Conservation (phyloP, 2,329 filamentous ascomycete genomes). For the Neodidymelliopsis sp. region DNA sequence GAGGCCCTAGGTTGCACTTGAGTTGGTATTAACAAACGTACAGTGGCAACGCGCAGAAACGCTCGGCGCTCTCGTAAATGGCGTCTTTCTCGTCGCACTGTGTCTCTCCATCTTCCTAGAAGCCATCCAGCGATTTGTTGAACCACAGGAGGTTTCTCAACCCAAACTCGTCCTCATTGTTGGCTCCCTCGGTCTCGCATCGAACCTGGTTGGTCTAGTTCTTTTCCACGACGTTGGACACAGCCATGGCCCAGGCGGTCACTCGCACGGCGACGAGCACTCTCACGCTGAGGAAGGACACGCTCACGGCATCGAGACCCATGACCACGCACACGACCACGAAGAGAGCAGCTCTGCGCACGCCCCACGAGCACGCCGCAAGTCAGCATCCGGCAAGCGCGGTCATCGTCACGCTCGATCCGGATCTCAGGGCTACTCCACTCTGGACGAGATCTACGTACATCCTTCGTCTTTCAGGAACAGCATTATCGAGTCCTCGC, state of each 20-base stretch:
- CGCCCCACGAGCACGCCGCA: slow-evolving; percentile 27
- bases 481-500: slow-evolving; percentile 87
- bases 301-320: slow-evolving; percentile 54
- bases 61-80: slow-evolving; percentile 93
- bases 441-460: slow-evolving; percentile 76
- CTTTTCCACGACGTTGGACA: slow-evolving; percentile 95
- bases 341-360: slow-evolving; percentile 56
- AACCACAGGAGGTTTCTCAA: slow-evolving; percentile 85
- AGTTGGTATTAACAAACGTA: slow-evolving; percentile 23
- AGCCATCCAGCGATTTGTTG: slow-evolving; percentile 88
- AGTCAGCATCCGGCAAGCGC: slow-evolving; percentile 41
- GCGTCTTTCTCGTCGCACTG: slow-evolving; percentile 94
- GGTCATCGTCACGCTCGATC: slow-evolving; percentile 67
- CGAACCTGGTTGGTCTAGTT: slow-evolving; percentile 87
- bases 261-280: slow-evolving; percentile 59
- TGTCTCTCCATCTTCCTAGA: slow-evolving; percentile 97
- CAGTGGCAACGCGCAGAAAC: slow-evolving; percentile 98
- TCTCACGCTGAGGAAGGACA: slow-evolving; percentile 62
- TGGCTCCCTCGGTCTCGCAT: slow-evolving; percentile 82
- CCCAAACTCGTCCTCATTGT: slow-evolving; percentile 89
- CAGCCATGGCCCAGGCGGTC: slow-evolving; percentile 68
- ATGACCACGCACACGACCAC: slow-evolving; percentile 52
- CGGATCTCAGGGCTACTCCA: slow-evolving; percentile 61
- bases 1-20: background rate
- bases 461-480: slow-evolving; percentile 91